Percentiles rank a stretch among this genome's conserved stretches.
These are phyloP conservation scores for Aspergillus incahuasiensis DNA, from an alignment of 495 filamentous ascomycete genomes.

Conservation along the genomic window DNA sequence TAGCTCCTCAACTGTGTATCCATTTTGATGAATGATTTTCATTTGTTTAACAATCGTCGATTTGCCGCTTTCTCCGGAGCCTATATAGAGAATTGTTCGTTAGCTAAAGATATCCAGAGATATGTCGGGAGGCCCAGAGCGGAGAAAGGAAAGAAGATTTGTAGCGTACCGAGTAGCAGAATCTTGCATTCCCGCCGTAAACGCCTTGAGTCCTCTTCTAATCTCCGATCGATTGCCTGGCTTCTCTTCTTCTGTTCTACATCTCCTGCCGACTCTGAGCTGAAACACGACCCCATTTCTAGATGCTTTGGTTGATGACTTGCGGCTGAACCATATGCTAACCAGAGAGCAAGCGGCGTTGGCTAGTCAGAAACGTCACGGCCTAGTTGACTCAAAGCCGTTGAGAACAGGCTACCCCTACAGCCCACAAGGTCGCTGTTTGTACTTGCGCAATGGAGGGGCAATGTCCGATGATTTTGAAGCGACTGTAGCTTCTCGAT, in stretches of 20 bases:
- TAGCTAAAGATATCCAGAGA: neutral
- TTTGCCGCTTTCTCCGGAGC: conserved; percentile 97
- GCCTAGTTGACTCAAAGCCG: conserved; percentile 5
- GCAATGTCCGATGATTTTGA: neutral
- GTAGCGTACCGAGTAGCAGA: conserved; percentile 70
- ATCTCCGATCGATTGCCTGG: conserved; percentile 83
- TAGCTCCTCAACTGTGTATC: conserved; percentile 88
- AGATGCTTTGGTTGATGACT: conserved; percentile 21
- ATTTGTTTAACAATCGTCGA: conserved; percentile 99
- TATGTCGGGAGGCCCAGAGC: neutral
- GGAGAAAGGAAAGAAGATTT: neutral
- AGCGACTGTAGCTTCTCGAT: conserved; percentile 9
- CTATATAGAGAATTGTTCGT: conserved; percentile 38
- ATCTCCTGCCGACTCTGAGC: conserved; percentile 68
- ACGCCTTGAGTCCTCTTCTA: conserved; percentile 88
- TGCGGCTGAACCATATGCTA: conserved; percentile 24
- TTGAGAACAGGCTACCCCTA: conserved; percentile 1
- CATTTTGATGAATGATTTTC: conserved; percentile 99
- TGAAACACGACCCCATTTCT: conserved; percentile 86
- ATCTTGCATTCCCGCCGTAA: conserved; percentile 98
- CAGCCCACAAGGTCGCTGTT: neutral
- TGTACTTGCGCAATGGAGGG: conserved; percentile 11
- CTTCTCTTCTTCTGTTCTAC: conserved; percentile 90
- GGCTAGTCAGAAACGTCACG: conserved; percentile 6
- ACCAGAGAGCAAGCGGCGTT: conserved; percentile 27